A percentile compares a stretch with the other conserved stretches of the same genome.
These are phyloP conservation scores for Magnaporthiopsis rhizophila DNA, from an alignment of 2,329 filamentous ascomycete genomes.

Conservation along the genomic window DNA sequence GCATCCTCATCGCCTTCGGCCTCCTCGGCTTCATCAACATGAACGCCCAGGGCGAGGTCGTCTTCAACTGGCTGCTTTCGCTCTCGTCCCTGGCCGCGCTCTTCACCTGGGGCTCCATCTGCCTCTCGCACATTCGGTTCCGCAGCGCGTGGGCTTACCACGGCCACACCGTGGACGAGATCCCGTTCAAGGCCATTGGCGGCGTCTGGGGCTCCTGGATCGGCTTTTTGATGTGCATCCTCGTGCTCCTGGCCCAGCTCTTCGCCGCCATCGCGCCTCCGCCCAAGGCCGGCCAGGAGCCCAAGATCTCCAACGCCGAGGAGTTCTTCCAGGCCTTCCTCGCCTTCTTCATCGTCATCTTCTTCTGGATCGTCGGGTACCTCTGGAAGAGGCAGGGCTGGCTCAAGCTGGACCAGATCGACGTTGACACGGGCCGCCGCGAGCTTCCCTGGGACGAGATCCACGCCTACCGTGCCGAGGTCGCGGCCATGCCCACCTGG, in stretches of 20 bases:
- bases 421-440: constrained; percentile 57
- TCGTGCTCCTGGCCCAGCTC: constrained; percentile 49
- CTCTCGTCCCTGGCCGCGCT: constrained; percentile 57
- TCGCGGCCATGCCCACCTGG: constrained; percentile 12
- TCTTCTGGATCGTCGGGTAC: constrained; percentile 48
- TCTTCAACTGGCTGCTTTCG: constrained; percentile 60
- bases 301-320: constrained; percentile 26
- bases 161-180: constrained; percentile 56
- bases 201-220: constrained; percentile 59
- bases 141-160: constrained; percentile 53
- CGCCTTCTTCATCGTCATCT: constrained; percentile 43
- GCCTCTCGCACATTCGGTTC: constrained; percentile 62
- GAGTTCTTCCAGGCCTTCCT: constrained; percentile 48
- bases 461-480: constrained; percentile 9
- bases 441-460: constrained; percentile 50
- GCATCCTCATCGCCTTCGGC: constrained; percentile 38
- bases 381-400: constrained; percentile 56
- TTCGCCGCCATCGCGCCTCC: constrained; percentile 31
- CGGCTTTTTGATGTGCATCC: constrained; percentile 47
- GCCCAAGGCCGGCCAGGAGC: constrained; percentile 14
- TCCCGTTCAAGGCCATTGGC: constrained; percentile 54
- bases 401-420: constrained; percentile 51
- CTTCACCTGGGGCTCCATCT: constrained; percentile 64
- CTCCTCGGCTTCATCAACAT: constrained; percentile 42
- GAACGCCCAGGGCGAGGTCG: constrained; percentile 31